These are phyloP conservation scores for Boletus smithii DNA, from an alignment of 1,284 basidiomycete genomes.

Conservation along the genomic window DNA sequence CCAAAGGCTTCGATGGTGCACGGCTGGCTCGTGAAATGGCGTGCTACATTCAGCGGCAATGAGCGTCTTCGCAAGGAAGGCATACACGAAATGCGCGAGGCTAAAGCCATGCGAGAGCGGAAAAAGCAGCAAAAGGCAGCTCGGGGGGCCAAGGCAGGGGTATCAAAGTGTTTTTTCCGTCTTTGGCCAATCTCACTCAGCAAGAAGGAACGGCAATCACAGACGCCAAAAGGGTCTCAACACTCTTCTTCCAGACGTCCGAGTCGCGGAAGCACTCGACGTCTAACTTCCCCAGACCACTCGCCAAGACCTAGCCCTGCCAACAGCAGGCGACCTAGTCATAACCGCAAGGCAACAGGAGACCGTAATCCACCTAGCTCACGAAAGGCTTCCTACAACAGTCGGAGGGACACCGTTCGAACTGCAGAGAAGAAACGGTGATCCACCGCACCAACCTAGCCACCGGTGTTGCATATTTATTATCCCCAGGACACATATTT, in stretches of 20 bases:
- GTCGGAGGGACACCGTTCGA: constrained; percentile 9
- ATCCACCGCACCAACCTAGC: not conserved
- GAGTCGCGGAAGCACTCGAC: constrained; percentile 11
- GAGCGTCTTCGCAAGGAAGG: constrained; percentile 52
- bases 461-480: constrained; percentile 21
- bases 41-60: constrained; percentile 66
- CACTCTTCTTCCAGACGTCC: constrained; percentile 14
- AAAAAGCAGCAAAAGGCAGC: constrained; percentile 26
- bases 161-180: constrained; percentile 10
- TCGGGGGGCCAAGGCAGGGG: constrained; percentile 17
- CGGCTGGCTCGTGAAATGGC: constrained; percentile 76
- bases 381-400: constrained; percentile 22
- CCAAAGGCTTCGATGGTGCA: constrained; percentile 65
- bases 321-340: constrained; percentile 23
- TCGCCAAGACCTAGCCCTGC: constrained; percentile 16
- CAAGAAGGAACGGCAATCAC: constrained; percentile 17
- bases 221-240: constrained; percentile 7
- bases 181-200: constrained; percentile 20
- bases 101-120: constrained; percentile 35
- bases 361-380: constrained; percentile 11
- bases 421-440: constrained; percentile 5
- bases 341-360: constrained; percentile 8
- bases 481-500: constrained; percentile 19
- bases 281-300: constrained; percentile 10
- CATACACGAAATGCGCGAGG: constrained; percentile 54